Evolutionary conservation across 2,329 filamentous ascomycete genomes (phyloP).

Genomic region (Xylaria sp.): DNA sequence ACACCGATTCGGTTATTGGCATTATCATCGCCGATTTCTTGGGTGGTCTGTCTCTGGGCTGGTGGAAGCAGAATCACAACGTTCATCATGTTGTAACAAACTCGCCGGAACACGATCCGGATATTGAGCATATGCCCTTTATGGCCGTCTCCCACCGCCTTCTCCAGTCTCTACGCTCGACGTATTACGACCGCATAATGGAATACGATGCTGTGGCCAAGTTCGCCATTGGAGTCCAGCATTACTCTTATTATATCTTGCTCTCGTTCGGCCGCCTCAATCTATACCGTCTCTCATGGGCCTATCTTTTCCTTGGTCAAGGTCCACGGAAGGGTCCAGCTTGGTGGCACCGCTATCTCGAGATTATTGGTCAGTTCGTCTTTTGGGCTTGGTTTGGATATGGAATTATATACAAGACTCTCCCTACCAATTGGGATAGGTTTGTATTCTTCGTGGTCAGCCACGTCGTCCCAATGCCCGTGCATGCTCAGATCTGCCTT

Average conservation of each 20-base stretch:
- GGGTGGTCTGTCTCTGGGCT: conserved; percentile 88
- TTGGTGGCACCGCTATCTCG: conserved; percentile 86
- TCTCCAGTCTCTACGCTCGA: conserved; percentile 76
- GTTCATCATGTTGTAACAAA: conserved; percentile 98
- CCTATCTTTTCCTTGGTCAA: conserved; percentile 75
- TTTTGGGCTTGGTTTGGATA: conserved; percentile 94
- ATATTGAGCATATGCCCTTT: conserved; percentile 91
- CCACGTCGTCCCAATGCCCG: conserved; percentile 80
- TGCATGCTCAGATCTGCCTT: conserved; percentile 90
- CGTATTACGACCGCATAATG: conserved; percentile 86
- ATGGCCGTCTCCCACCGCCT: conserved; percentile 88
- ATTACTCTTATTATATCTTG: conserved; percentile 85
- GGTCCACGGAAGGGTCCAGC: conserved; percentile 80
- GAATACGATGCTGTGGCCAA: conserved; percentile 79
- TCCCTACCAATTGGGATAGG: conserved; percentile 75
- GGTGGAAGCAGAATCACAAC: conserved; percentile 98
- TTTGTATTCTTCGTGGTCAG: conserved; percentile 81
- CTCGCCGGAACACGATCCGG: conserved; percentile 92
- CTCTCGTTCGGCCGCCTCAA: conserved; percentile 87
- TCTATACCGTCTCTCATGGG: conserved; percentile 83
- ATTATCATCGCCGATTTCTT: conserved; percentile 91
- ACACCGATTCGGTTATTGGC: conserved; percentile 83
- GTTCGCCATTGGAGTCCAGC: conserved; percentile 76
- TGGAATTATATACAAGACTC: conserved; percentile 75
- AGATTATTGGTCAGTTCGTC: conserved; percentile 77